Percentiles rank a stretch among this genome's conserved stretches.
These are phyloP conservation scores for Diplodia corticola DNA, from an alignment of 2,329 filamentous ascomycete species.

Conservation along the genomic window DNA sequence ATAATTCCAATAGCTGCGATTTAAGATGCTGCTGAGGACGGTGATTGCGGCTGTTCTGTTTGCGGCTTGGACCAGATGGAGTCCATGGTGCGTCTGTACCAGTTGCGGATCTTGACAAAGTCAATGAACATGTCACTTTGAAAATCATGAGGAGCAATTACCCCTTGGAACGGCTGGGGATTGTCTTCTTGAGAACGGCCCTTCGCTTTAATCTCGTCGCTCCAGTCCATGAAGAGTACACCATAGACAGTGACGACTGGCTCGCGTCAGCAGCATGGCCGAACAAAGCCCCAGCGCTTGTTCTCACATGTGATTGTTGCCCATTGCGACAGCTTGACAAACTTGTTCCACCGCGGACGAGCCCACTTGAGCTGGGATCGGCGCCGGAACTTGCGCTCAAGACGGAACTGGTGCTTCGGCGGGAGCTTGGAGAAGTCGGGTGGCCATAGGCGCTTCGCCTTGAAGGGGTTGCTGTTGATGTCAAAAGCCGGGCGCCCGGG, in stretches of 20 bases:
- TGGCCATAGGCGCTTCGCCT: constrained; percentile 73
- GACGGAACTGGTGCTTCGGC: constrained; percentile 71
- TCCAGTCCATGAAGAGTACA: constrained; percentile 63
- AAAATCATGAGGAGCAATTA: constrained; percentile 4
- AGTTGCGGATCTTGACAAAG: constrained; percentile 27
- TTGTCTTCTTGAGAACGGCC: not conserved
- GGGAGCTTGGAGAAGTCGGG: constrained; percentile 72
- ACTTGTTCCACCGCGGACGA: constrained; percentile 65
- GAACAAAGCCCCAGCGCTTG: constrained; percentile 32
- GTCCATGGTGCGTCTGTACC: constrained; percentile 28
- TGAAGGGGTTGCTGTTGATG: constrained; percentile 59
- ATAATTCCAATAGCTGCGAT: not conserved
- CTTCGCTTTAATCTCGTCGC: constrained; percentile 16
- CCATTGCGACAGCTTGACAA: constrained; percentile 65
- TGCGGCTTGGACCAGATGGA: constrained; percentile 28
- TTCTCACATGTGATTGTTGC: constrained; percentile 55
- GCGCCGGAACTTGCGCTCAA: constrained; percentile 77
- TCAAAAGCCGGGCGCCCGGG: constrained; percentile 36
- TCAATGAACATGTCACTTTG: constrained; percentile 16
- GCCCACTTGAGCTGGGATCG: constrained; percentile 63
- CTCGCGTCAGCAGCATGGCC: constrained; percentile 30
- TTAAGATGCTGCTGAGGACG: not conserved
- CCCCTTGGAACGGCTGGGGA: constrained; percentile 24
- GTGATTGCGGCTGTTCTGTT: not conserved
- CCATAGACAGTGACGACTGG: constrained; percentile 57